Evolutionary conservation across 2,329 filamentous ascomycete species (phyloP), one percentile per base, ranked within the genome.

Genomic region (Leptographium flavum): DNA sequence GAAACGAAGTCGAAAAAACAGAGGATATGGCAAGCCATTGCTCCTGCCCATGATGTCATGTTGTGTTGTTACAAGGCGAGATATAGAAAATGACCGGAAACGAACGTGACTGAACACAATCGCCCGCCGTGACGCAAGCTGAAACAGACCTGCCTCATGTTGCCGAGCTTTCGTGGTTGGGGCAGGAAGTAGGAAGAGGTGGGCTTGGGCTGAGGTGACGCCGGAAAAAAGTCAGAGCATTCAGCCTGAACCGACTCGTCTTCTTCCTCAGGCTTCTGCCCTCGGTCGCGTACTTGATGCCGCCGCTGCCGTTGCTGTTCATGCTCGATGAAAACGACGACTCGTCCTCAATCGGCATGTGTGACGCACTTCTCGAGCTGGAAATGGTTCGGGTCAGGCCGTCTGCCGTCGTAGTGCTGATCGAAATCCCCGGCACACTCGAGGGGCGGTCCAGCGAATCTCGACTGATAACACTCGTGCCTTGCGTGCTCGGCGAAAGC

Each of bases 171-270:
- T 39, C 27, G 23, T 52, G 52, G 43, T 60, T 56, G 8, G 53
- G 53, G 40, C 60, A 56, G 5, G 58, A 50, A 6, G 56, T 55
- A 23, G 58, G 55, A 45, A 57, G 49, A 7, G 58, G 58, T 32
- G 61, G 61, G 48, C 60, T 60, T 11, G 63, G 56, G 35, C 58
- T 61, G 58, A 73, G 74, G 53, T 74, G 69, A 45, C 70, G 66
- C 53, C 71, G 65, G 54, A 76, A 74, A 51, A 75, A 70, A 5
- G 68, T 68, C 47, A 77, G 66, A 37, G 73, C 70, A 50, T 77
- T 80, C 67, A 81, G 76, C 50, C 73, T 66, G 54, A 81, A 81
- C 35, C 76, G 66, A 54, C 76, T 80, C 5, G 75, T 66, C 58
- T 74, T 77, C 61, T 81, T 81, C 57, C 70, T 74, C 17, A 81